A percentile compares a stretch with the other conserved stretches of the same genome.
phyloP scores from a whole-genome alignment of 306 rosid genomes.

The Ziziphus jujuba region DNA sequence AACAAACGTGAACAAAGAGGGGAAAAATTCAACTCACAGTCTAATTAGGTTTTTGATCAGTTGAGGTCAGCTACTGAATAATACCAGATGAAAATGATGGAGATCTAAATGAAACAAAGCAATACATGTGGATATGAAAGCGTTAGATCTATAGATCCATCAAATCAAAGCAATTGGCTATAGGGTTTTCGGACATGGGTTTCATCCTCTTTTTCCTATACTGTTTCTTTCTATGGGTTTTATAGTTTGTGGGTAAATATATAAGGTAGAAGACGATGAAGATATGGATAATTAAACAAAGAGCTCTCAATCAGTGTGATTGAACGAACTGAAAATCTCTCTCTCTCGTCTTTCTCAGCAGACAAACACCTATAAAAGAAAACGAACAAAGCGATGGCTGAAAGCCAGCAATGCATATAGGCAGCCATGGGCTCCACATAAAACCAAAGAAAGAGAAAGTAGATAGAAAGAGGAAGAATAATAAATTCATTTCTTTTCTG shows the following conservation, averaged over 20 bases:
- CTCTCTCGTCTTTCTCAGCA: conserved; percentile 24
- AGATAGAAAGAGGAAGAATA: conserved; percentile 30
- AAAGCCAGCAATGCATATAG: conserved; percentile 55
- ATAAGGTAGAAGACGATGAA: conserved; percentile 9
- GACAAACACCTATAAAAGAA: conserved; percentile 36
- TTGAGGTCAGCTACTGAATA: conserved; percentile 36
- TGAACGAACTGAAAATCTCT: conserved; percentile 29
- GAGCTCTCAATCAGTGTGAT: conserved; percentile 37
- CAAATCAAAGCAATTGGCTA: conserved; percentile 39
- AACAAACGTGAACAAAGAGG: background rate
- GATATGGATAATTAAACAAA: conserved; percentile 11
- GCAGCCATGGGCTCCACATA: conserved; percentile 53
- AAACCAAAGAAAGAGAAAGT: conserved; percentile 31
- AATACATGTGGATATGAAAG: conserved; percentile 55
- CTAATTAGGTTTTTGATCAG: conserved; percentile 33
- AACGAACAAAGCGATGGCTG: conserved; percentile 40
- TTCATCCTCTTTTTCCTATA: background rate
- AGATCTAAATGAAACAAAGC: conserved; percentile 59
- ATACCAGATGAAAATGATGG: conserved; percentile 41
- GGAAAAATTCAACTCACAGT: conserved; percentile 28
- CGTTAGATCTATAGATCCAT: conserved; percentile 82
- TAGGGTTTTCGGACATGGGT: conserved; percentile 44
- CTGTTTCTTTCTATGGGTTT: background rate
- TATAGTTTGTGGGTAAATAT: conserved; percentile 7
- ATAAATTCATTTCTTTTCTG: background rate